Evolutionary conservation across 768 basidiomycete species (phyloP).

Genomic region (Porphyrellus cyaneotinctus): DNA sequence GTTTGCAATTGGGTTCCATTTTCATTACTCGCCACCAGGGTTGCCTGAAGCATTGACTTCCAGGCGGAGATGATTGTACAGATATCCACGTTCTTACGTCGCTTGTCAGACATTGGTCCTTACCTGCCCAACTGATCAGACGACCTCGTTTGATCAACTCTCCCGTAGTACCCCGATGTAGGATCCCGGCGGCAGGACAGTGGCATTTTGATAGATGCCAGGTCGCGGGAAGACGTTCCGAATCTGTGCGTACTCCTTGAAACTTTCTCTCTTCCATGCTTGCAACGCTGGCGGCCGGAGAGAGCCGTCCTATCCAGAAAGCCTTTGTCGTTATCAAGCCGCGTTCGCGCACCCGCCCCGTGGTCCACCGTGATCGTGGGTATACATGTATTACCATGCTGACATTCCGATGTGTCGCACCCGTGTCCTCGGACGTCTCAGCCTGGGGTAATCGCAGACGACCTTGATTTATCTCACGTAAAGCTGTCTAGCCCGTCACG

Average conservation of each 20-base stretch:
- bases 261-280: not conserved
- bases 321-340: not conserved
- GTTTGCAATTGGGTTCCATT: not conserved
- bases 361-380: constrained; percentile 1
- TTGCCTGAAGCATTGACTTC: not conserved
- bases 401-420: not conserved
- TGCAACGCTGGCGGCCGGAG: not conserved
- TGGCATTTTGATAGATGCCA: constrained; percentile 1
- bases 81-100: not conserved
- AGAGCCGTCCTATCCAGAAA: not conserved
- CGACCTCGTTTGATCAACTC: not conserved
- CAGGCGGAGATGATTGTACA: constrained; percentile 7
- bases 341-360: not conserved
- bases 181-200: not conserved
- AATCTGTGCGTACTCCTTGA: not conserved
- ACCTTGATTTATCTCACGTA: constrained; percentile 1
- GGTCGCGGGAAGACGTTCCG: not conserved
- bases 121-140: not conserved
- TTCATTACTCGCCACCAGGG: constrained; percentile 7
- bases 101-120: not conserved
- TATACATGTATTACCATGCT: not conserved
- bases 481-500: not conserved
- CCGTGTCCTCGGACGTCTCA: not conserved
- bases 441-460: constrained; percentile 3
- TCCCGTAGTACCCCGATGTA: not conserved